Evolutionary conservation across 805 yeast genomes (phyloP), one percentile per base, ranked within the genome.

Genomic region (Komagataella ulmi): DNA sequence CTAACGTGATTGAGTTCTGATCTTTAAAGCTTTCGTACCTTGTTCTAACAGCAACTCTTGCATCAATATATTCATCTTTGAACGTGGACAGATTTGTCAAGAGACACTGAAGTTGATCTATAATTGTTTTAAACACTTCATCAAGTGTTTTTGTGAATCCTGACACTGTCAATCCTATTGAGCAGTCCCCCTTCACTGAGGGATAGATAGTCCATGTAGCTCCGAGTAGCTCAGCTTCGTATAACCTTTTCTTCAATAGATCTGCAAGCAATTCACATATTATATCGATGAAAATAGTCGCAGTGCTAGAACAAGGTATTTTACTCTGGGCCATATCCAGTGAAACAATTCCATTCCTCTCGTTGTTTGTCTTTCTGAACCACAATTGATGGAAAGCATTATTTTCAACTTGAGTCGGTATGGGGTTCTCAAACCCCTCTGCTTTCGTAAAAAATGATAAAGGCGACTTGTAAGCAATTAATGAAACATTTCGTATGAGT

Each of bases 131-230:
- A 3, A 79, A 51, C 2, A 80, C 61, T 3, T 54, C 53, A 2
- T 54, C 50, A 3, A 76, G 63, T 1, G 77, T 74, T 24, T 63
- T 63, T 0, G 61, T 57, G n/a, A 75, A 74, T 0, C 93, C 91
- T 24, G 75, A 65, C 1, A 80, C 60, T 3, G 74, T 74, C n/a
- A 84, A 57, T 0, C 74, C 63, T 6, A 85, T 59, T 6, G 82
- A 75, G 0, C 74, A 71, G 50, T 74, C 78, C 3, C 85, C 82
- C 55, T 75, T 76, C 12, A 68, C 54, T 3, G 83, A 77, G 0
- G 88, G 76, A 44, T 63, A 67, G 0, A 84, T 54, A 17, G 77
- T 80, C 77, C 84, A 84, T 0, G 75, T 60, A 57, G 73, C 81
- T 1, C 81, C 80, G 7, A 81, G 53, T n/a, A 71, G 59, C 52